Base-by-base conservation (phyloP, 305 asterid species). In the Stenogyne calaminthoides region DNA sequence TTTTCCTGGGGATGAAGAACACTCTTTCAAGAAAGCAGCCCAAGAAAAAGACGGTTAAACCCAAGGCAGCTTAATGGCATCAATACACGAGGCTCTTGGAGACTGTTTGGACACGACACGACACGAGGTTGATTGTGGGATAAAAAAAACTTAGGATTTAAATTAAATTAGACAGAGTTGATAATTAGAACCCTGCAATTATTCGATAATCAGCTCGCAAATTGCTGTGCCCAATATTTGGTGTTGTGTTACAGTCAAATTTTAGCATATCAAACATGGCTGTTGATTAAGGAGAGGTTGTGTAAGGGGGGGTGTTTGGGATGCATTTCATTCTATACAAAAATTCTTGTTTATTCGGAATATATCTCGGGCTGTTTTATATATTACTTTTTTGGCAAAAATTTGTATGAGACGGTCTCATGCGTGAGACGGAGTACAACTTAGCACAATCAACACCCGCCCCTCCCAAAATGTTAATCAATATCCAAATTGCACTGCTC, bases 1-100 rank as follows among this genome's bases (percentile, higher is more conserved):
- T 81, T 77, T 90, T 87, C 85, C 66, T 88, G 2, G 98, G 93
- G 56, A 88, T 92, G 98, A 92, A 86, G 85, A 86, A 60, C 73
- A 79, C 98, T 6, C 85, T 89, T 55, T 20, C 71, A 9, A 82
- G 95, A 85, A 89, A 73, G 80, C 88, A 83, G 68, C 84, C 79
- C 64, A 92, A 79, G 92, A 92, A 79, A 76, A 88, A 82, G 86
- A 74, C 69, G 76, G 73, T 69, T 37, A 92, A 85, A 83, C 46
- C 92, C n/a, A 92, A 92, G 87, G 49, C 95, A 5, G 86, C 96
- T 67, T 89, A 85, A 72, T 49, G 56, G 29, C 44, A 22, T 22
- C 34, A 6, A 68, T 69, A 69, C 20, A 61, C 15, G 60, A 37
- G 65, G 49, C 57, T 70, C 3, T 39, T n/a, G 10, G 37, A 74